Evolutionary conservation across 2,329 filamentous ascomycete genomes (phyloP).

Genomic region (Fusarium sororula): DNA sequence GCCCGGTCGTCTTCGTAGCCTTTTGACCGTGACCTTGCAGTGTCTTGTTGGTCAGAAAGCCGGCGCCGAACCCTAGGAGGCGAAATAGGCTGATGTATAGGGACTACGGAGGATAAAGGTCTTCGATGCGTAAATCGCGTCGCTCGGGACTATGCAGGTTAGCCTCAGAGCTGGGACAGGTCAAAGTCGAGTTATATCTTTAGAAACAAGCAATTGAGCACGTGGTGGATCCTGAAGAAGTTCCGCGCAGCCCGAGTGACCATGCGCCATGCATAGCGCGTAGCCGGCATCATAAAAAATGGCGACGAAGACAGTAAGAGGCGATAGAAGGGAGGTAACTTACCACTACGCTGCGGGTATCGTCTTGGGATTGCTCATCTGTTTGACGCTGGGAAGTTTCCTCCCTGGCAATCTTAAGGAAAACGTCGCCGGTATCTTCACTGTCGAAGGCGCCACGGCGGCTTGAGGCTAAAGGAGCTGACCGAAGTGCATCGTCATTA

Average conservation of each 20-base stretch:
- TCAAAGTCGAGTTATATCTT: not conserved
- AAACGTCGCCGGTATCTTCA: constrained; percentile 67
- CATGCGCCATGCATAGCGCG: not conserved
- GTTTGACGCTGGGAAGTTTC: constrained; percentile 54
- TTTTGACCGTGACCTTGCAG: constrained; percentile 46
- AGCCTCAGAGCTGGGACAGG: constrained; percentile 23
- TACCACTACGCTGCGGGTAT: constrained; percentile 55
- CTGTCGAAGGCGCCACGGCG: constrained; percentile 48
- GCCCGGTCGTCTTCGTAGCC: constrained; percentile 57
- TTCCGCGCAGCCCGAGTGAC: not conserved
- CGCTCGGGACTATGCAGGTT: constrained; percentile 56
- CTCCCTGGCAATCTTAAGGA: constrained; percentile 66
- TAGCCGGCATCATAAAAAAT: not conserved
- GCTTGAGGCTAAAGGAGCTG: constrained; percentile 54
- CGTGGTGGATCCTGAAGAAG: not conserved
- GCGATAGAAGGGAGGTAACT: constrained; percentile 45
- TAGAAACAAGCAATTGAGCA: not conserved
- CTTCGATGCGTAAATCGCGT: constrained; percentile 59
- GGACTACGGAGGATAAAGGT: constrained; percentile 62
- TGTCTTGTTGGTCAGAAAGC: constrained; percentile 66
- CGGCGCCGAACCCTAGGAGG: constrained; percentile 62
- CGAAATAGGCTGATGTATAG: constrained; percentile 58
- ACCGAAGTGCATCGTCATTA: constrained; percentile 44
- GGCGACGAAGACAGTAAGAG: not conserved
- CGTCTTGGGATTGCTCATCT: constrained; percentile 48